These are phyloP conservation scores for Ceratocystiopsis brevicomis DNA, from an alignment of 2,329 filamentous ascomycete genomes.

Conservation along the genomic window DNA sequence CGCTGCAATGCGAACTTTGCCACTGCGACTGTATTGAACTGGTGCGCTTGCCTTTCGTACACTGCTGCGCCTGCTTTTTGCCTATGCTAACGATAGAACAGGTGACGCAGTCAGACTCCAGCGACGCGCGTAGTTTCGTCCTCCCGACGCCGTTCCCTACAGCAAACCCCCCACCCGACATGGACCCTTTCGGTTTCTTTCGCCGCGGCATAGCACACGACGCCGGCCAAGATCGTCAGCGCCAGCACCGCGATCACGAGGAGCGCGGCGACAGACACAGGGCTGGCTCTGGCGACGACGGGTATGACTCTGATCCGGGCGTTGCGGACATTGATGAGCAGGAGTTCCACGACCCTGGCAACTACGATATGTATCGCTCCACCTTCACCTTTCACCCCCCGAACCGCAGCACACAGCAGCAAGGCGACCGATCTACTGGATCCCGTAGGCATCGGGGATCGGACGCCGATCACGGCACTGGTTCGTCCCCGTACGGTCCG, in stretches of 20 bases:
- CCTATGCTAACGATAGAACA: too few relatives aligned
- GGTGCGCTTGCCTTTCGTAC: slow-evolving; percentile 30
- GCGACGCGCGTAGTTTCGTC: too few relatives aligned
- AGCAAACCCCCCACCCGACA: too few relatives aligned
- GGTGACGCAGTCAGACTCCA: too few relatives aligned
- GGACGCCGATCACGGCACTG: not conserved
- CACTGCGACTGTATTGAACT: slow-evolving; percentile 67
- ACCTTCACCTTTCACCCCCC: slow-evolving; percentile 8
- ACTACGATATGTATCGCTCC: slow-evolving; percentile 22
- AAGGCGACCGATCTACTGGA: not conserved
- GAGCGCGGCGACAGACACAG: too few relatives aligned
- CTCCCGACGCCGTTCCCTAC: too few relatives aligned
- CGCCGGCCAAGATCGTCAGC: slow-evolving; percentile 8
- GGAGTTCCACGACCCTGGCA: slow-evolving; percentile 19
- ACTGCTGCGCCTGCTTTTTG: too few relatives aligned
- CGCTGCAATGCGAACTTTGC: slow-evolving; percentile 25
- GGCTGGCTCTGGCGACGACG: not conserved
- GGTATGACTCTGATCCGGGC: slow-evolving; percentile 35
- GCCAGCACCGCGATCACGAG: too few relatives aligned
- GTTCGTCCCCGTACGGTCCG: too few relatives aligned
- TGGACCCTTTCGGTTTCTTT: too few relatives aligned
- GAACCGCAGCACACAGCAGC: not conserved
- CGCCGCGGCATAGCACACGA: not conserved
- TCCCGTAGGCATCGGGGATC: too few relatives aligned
- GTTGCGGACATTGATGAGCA: slow-evolving; percentile 39